A percentile compares a stretch with the other conserved stretches of the same genome.
These are phyloP conservation scores for Tetrahymena borealis DNA, from an alignment of 73 alveolate species.

Conservation along the genomic window DNA sequence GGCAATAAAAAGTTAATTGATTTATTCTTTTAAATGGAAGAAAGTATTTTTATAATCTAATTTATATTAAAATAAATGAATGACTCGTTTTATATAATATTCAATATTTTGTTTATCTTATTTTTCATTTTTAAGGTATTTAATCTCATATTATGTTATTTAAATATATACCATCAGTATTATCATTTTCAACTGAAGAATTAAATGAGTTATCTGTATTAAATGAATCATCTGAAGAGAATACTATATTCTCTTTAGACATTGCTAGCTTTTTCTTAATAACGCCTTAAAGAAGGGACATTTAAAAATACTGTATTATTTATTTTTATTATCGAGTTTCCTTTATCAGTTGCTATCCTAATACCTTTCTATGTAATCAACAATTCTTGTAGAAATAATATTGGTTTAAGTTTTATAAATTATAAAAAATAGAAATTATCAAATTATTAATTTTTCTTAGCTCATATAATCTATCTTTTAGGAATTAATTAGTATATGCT, in stretches of 20 bases:
- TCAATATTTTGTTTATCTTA: no score
- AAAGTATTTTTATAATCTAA: conserved; percentile 21
- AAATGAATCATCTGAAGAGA: conserved; percentile 44
- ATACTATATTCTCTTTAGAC: conserved; percentile 28
- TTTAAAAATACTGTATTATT: background rate
- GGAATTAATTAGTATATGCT: no score
- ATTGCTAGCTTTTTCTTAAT: background rate
- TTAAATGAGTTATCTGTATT: conserved; percentile 39
- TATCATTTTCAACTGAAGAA: conserved; percentile 35
- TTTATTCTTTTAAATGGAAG: conserved; percentile 39
- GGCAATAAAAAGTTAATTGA: conserved; percentile 26
- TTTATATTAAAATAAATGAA: background rate
- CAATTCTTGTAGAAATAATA: no score
- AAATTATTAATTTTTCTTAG: no score
- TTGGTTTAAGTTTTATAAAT: no score
- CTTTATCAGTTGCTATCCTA: background rate
- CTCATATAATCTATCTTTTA: no score
- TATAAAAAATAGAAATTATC: no score
- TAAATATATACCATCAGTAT: conserved; percentile 7
- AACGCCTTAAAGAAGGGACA: background rate
- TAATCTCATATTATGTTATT: no score
- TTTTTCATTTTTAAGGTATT: no score
- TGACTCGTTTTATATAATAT: no score
- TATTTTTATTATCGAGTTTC: background rate
- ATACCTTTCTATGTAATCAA: no score